Evolutionary conservation across 2,329 filamentous ascomycete species (phyloP).

Genomic region (Aspergillus phoenicis): DNA sequence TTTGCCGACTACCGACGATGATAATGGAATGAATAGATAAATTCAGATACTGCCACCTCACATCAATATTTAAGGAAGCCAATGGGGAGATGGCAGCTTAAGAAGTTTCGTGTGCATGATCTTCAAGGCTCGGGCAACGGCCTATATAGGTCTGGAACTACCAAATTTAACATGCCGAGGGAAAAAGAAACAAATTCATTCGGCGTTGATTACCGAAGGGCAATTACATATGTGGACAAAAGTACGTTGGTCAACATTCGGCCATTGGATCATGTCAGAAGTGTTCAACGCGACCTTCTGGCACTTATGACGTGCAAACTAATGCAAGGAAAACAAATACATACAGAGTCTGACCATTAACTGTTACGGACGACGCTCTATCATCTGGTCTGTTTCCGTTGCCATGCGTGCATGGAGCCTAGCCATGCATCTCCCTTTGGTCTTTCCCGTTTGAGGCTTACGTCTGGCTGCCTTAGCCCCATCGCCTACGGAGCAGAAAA

Average conservation of each 20-base stretch:
- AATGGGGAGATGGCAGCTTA: background rate
- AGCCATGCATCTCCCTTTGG: background rate
- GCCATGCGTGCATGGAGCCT: slow-evolving; percentile 12
- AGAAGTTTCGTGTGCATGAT: slow-evolving; percentile 4
- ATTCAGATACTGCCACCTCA: background rate
- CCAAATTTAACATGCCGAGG: slow-evolving; percentile 21
- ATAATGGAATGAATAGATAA: background rate
- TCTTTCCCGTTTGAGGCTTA: background rate
- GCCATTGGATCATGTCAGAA: slow-evolving; percentile 13
- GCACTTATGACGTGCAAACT: slow-evolving; percentile 23
- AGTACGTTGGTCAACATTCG: slow-evolving; percentile 20
- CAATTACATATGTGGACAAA: slow-evolving; percentile 14
- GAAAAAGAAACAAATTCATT: slow-evolving; percentile 3
- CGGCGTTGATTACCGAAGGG: slow-evolving; percentile 7
- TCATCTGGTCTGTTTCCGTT: slow-evolving; percentile 18
- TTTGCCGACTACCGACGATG: background rate
- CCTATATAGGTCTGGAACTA: slow-evolving; percentile 9
- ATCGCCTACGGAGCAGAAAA: background rate
- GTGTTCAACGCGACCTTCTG: slow-evolving; percentile 17
- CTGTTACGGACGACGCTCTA: slow-evolving; percentile 15
- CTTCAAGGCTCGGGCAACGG: slow-evolving; percentile 4
- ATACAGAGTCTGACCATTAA: slow-evolving; percentile 16
- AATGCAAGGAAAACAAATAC: slow-evolving; percentile 32
- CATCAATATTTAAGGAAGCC: background rate
- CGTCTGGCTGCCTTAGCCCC: slow-evolving; percentile 6